Evolutionary conservation across 208 protist genomes (phyloP).

Genomic region (Tetramitus jugosus): DNA sequence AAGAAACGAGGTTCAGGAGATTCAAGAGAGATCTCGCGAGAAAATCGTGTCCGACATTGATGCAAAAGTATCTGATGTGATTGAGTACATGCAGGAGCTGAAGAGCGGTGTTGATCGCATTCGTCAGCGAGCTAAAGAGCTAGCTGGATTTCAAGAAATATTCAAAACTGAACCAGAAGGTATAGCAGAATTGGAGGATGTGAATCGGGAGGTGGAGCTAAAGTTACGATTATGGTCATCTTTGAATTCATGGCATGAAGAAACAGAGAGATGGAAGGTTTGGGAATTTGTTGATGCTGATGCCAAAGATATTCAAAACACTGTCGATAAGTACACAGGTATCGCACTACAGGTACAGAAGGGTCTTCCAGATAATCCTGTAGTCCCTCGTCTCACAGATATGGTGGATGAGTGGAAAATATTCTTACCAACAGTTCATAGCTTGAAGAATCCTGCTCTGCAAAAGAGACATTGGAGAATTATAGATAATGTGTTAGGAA

Average conservation of each 20-base stretch:
- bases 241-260: conserved; percentile 27
- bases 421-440: conserved; percentile 74
- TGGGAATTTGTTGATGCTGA: conserved; percentile 24
- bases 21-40: conserved; percentile 68
- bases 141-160: conserved; percentile 62
- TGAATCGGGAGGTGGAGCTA: conserved; percentile 20
- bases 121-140: conserved; percentile 66
- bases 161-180: conserved; percentile 14
- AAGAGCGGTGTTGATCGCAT: conserved; percentile 65
- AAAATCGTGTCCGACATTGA: conserved; percentile 70
- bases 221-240: conserved; percentile 21
- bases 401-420: conserved; percentile 82
- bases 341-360: conserved; percentile 34
- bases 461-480: conserved; percentile 53
- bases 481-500: conserved; percentile 36
- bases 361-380: conserved; percentile 30
- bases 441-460: conserved; percentile 81
- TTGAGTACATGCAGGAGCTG: conserved; percentile 64
- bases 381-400: conserved; percentile 62
- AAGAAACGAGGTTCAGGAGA: conserved; percentile 64
- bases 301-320: conserved; percentile 30
- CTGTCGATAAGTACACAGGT: conserved; percentile 27
- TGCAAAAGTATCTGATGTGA: conserved; percentile 60
- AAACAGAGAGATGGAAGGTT: conserved; percentile 13
- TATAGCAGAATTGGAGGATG: neutral